Conservation (phyloP, 148 eudicot genomes). For the Chenopodium album region DNA sequence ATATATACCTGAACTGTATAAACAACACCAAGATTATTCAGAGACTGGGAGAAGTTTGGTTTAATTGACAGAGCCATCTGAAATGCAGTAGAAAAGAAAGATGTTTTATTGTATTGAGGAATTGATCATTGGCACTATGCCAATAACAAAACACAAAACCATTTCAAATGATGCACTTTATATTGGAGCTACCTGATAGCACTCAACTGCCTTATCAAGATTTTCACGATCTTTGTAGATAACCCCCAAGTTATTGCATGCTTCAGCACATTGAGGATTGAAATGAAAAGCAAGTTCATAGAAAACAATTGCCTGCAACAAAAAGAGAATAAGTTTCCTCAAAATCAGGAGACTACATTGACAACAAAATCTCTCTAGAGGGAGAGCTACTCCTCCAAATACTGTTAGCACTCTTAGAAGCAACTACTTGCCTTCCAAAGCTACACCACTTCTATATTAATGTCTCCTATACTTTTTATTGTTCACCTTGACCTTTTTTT, state of each 20-base stretch:
- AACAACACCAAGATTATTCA: slow-evolving; percentile 99
- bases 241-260: slow-evolving; percentile 97
- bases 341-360: background rate
- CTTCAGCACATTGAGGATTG: slow-evolving; percentile 99
- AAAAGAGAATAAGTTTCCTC: background rate
- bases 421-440: background rate
- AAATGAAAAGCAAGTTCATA: slow-evolving; percentile 99
- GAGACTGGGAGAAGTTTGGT: slow-evolving; percentile 94
- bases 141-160: slow-evolving; percentile 11
- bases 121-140: slow-evolving; percentile 10
- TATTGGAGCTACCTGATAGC: slow-evolving; percentile 76
- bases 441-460: background rate
- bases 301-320: slow-evolving; percentile 85
- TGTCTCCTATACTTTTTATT: too few relatives aligned
- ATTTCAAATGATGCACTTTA: slow-evolving; percentile 19
- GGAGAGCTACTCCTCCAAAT: background rate
- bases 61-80: slow-evolving; percentile 94
- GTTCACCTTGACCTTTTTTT: too few relatives aligned
- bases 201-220: slow-evolving; percentile 99
- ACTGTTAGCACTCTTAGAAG: background rate
- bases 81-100: slow-evolving; percentile 22
- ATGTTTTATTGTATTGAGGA: background rate
- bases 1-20: slow-evolving; percentile 90
- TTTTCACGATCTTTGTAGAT: slow-evolving; percentile 98
- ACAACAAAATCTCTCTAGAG: background rate